Evolutionary conservation across 495 filamentous ascomycete genomes (phyloP), one percentile per base, ranked within the genome.

Genomic region (Penicillium bovifimosum): DNA sequence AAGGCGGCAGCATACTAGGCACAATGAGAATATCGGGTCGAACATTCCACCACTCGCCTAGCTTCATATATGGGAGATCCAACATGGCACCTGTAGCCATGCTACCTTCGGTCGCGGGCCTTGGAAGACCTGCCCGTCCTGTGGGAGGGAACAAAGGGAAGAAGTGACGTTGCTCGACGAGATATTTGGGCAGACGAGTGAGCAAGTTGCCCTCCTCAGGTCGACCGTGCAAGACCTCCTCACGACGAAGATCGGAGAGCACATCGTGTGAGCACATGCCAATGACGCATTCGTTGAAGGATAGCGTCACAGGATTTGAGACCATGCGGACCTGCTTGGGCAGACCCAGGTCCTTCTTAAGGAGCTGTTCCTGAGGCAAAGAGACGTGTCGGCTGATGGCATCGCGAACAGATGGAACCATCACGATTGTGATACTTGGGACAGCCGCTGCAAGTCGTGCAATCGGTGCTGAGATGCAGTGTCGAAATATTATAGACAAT

Each of bases 81-180:
- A 98, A 66, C 68, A 79, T 80, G 1, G 86, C 81, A 0, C 92
- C 92, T 1, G 83, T 83, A 2, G 84, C 80, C 9, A 82, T 48
- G 14, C 77, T 68, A 9, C 79, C 81, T 20, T 82, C 79, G 8
- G 56, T 72, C 7, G 71, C 78, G 26, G 73, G 78, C 64, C 83
- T 87, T 3, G 86, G 86, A 52, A 92, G 64, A 44, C 72, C 77
- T 48, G 78, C 75, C 38, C 90, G 77, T 34, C 82, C 81, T 20
- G 79, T 75, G 0, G 91, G 85, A 27, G 93, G 93, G 56, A 88
- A 96, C 10, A 97, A 64, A 10, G 93, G 93, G 62, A 87, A 90
- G 67, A 88, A 96, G 68, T 92, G 88, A 2, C 90, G 76, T 69
- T 98, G 93, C 64, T 91, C 84, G 49, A 97, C 79, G 27, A 98